phyloP scores from a whole-genome alignment of 257 asterid species.

The Verbascum thapsus region DNA sequence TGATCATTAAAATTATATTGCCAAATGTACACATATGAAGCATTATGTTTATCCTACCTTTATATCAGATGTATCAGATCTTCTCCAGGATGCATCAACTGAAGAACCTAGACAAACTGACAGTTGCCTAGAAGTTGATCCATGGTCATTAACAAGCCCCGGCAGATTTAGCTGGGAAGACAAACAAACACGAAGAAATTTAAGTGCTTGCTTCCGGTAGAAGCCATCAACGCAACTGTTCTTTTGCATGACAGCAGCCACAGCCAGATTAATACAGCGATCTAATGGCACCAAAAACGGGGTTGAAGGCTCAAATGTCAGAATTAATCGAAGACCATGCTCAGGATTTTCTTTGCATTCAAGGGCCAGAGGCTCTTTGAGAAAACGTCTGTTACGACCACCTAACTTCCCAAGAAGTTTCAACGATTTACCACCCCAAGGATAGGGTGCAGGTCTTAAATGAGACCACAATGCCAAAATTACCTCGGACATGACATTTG shows the following conservation, averaged over 20 bases:
- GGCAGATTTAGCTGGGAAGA: conserved; percentile 97
- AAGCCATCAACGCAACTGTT: conserved; percentile 67
- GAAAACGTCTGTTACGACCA: conserved; percentile 97
- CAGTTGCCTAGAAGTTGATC: conserved; percentile 66
- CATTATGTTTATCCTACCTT: conserved; percentile 62
- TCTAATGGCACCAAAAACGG: conserved; percentile 97
- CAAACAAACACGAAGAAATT: conserved; percentile 90
- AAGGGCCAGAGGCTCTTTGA: conserved; percentile 95
- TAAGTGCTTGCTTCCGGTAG: conserved; percentile 88
- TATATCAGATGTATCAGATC: conserved; percentile 83
- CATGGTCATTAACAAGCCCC: conserved; percentile 78
- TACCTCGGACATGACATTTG: conserved; percentile 98
- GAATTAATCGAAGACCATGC: conserved; percentile 94
- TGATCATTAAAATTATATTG: conserved; percentile 6
- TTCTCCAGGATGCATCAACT: conserved; percentile 83
- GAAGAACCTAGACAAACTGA: conserved; percentile 76
- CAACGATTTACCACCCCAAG: conserved; percentile 93
- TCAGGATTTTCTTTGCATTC: conserved; percentile 99
- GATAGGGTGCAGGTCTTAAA: conserved; percentile 91
- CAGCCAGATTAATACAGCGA: conserved; percentile 97
- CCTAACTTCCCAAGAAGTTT: conserved; percentile 99
- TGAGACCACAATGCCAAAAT: conserved; percentile 98
- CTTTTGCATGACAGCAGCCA: conserved; percentile 89
- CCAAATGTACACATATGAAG: conserved; percentile 22
- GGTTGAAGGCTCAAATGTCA: conserved; percentile 97